Evolutionary conservation across 169 alveolate species (phyloP).

Genomic region (Plasmodium cynomolgi): DNA sequence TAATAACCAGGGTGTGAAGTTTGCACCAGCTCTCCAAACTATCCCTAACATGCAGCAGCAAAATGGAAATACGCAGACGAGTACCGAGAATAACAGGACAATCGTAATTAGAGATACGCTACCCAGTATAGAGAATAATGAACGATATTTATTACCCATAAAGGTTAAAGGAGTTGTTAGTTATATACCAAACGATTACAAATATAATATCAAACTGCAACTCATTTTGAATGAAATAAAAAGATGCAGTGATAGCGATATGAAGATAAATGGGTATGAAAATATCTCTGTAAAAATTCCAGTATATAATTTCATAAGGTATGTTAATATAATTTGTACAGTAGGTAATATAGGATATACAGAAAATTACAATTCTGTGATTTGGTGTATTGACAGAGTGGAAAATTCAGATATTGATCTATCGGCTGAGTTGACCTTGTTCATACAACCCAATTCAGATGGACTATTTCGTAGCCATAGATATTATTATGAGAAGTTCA

Average conservation of each 20-base stretch:
- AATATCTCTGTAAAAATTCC: conserved; percentile 50
- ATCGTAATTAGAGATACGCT: not conserved
- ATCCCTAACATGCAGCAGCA: not conserved
- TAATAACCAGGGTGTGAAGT: not conserved
- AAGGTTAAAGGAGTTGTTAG: conserved; percentile 19
- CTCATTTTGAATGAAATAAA: conserved; percentile 30
- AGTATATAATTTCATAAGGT: conserved; percentile 44
- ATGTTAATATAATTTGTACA: conserved; percentile 13
- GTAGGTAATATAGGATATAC: conserved; percentile 17
- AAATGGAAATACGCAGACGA: not conserved
- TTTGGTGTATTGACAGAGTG: conserved; percentile 32
- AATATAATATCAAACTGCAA: conserved; percentile 47
- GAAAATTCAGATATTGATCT: not conserved
- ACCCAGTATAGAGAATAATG: not conserved
- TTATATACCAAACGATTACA: conserved; percentile 16
- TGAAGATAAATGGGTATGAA: conserved; percentile 36
- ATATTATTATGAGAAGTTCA: not conserved
- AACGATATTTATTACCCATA: conserved; percentile 14
- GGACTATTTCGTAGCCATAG: not conserved
- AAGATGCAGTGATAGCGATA: conserved; percentile 1
- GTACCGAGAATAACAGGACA: not conserved
- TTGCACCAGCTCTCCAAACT: not conserved
- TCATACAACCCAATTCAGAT: conserved; percentile 2
- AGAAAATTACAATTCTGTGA: conserved; percentile 3
- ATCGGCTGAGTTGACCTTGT: conserved; percentile 20